These are phyloP conservation scores for Tetrapisispora pingtungensis DNA, from an alignment of 805 yeast species.

Conservation along the genomic window DNA sequence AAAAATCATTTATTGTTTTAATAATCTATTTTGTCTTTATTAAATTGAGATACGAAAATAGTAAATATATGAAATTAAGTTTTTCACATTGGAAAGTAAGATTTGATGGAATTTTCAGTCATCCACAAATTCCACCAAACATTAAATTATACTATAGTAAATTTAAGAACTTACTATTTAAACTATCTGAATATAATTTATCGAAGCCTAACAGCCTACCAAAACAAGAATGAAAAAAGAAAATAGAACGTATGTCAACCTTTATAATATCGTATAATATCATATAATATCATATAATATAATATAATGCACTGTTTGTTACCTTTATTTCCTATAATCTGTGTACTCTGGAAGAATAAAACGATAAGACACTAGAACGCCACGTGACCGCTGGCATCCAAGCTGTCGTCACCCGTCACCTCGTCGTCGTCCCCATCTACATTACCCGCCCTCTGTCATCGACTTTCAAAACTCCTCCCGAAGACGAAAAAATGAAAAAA, in stretches of 20 bases:
- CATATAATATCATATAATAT: too few relatives aligned
- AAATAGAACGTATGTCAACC: too few relatives aligned
- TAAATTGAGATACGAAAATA: conserved; percentile 68
- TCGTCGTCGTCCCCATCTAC: too few relatives aligned
- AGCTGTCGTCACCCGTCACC: too few relatives aligned
- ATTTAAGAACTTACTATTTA: conserved; percentile 29
- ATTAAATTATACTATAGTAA: conserved; percentile 35
- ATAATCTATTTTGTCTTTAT: conserved; percentile 51
- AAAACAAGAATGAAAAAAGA: not conserved
- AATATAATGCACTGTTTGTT: too few relatives aligned
- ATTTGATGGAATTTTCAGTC: conserved; percentile 44
- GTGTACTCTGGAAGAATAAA: too few relatives aligned
- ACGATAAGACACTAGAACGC: too few relatives aligned
- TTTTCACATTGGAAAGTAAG: conserved; percentile 62
- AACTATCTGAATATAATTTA: conserved; percentile 1
- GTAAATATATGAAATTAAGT: conserved; percentile 58
- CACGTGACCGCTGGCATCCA: too few relatives aligned
- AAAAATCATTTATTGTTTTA: conserved; percentile 52
- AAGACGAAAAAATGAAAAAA: not conserved
- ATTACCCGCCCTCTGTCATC: too few relatives aligned
- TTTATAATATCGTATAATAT: too few relatives aligned
- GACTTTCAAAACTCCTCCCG: too few relatives aligned
- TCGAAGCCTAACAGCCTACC: not conserved
- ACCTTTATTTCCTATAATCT: too few relatives aligned
- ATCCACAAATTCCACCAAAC: conserved; percentile 43